Conservation (phyloP, 306 rosid genomes). For the Crotalaria pallida region DNA sequence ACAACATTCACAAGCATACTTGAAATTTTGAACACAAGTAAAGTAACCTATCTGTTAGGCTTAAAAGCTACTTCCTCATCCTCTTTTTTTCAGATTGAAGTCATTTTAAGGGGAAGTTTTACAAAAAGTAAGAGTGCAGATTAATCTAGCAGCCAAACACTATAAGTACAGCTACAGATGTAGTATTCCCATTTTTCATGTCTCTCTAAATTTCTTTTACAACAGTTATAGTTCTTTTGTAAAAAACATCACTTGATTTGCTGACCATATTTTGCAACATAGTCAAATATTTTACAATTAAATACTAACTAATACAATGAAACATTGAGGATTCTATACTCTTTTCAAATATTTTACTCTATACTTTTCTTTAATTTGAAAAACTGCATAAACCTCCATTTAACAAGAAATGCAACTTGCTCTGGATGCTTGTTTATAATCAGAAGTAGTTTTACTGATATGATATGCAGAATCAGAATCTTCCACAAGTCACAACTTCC, state of each 20-base stretch:
- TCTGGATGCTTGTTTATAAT: neutral
- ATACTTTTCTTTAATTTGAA: neutral
- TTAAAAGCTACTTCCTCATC: constrained; percentile 2
- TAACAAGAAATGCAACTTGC: neutral
- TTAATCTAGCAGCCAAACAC: neutral
- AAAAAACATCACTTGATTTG: neutral
- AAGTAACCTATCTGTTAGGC: neutral
- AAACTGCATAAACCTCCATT: neutral
- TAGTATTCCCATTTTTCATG: neutral
- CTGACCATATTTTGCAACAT: neutral
- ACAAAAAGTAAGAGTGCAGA: neutral
- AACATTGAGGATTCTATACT: neutral
- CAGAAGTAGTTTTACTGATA: neutral
- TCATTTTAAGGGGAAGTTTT: neutral
- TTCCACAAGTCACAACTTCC: neutral
- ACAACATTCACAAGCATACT: neutral
- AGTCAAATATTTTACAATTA: neutral
- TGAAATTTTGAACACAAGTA: neutral
- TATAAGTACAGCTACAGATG: neutral
- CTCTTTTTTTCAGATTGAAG: neutral
- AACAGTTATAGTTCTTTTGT: neutral
- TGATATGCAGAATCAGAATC: neutral
- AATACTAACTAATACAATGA: neutral
- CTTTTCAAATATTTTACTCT: neutral
- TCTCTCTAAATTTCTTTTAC: neutral